Evolutionary conservation across 768 basidiomycete genomes (phyloP).

Genomic region (Hypsizygus marmoreus): DNA sequence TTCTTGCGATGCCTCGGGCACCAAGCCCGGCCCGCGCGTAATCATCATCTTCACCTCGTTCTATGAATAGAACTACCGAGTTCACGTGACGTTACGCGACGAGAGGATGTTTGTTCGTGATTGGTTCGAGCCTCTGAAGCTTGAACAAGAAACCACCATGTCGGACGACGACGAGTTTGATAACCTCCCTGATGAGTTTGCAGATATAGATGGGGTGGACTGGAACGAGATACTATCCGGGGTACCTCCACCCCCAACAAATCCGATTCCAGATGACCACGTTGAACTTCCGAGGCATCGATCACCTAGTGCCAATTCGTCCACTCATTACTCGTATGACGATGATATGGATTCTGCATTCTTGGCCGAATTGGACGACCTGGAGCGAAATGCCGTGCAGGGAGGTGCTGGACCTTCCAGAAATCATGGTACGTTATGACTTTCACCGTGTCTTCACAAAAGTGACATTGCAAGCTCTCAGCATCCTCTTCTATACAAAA

Average conservation of each 20-base stretch:
- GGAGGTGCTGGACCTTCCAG: slow-evolving; percentile 3
- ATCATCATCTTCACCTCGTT: too few species aligned
- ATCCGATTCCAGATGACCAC: slow-evolving; percentile 27
- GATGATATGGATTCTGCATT: slow-evolving; percentile 36
- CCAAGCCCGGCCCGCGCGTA: background rate
- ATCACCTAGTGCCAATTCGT: slow-evolving; percentile 17
- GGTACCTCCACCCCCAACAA: slow-evolving; percentile 11
- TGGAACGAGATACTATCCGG: slow-evolving; percentile 40
- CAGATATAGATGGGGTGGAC: slow-evolving; percentile 49
- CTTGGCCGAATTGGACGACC: slow-evolving; percentile 45
- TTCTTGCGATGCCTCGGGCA: background rate
- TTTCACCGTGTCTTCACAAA: background rate
- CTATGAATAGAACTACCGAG: slow-evolving; percentile 3
- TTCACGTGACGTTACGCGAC: slow-evolving; percentile 11
- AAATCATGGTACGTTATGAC: slow-evolving; percentile 7
- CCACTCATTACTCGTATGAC: slow-evolving; percentile 27
- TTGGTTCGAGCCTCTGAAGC: background rate
- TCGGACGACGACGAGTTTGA: slow-evolving; percentile 59
- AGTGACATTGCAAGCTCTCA: background rate
- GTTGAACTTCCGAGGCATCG: slow-evolving; percentile 8
- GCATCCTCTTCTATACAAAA: too few species aligned
- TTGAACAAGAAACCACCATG: slow-evolving; percentile 20
- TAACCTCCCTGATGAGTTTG: slow-evolving; percentile 53
- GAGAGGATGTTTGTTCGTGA: background rate
- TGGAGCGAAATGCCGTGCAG: slow-evolving; percentile 39